Conservation (phyloP, 2,329 filamentous ascomycete species). For the Zasmidium cellare region DNA sequence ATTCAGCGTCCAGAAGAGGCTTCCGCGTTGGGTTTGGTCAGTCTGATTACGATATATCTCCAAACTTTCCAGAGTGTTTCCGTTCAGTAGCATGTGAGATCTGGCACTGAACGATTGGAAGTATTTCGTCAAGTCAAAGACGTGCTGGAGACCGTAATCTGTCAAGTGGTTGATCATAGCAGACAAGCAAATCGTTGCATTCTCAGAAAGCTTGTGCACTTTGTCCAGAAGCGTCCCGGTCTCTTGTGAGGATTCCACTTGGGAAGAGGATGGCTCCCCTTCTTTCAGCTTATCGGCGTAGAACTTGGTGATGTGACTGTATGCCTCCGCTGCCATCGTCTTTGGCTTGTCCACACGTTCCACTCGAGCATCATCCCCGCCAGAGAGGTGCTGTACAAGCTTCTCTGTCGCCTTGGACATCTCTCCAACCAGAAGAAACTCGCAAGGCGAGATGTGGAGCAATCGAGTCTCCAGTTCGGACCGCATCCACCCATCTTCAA, state of each 20-base stretch:
- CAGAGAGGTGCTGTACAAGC: constrained; percentile 83
- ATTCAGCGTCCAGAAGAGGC: constrained; percentile 92
- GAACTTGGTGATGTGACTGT: constrained; percentile 87
- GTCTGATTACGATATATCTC: constrained; percentile 96
- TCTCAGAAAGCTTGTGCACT: constrained; percentile 79
- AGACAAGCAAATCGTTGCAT: constrained; percentile 87
- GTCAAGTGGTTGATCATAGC: constrained; percentile 93
- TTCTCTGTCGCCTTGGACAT: constrained; percentile 91
- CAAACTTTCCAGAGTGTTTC: constrained; percentile 88
- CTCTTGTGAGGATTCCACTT: constrained; percentile 43
- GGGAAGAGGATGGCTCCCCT: constrained; percentile 34
- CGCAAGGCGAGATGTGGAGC: constrained; percentile 91
- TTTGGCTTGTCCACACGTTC: constrained; percentile 75
- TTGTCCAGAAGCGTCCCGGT: constrained; percentile 72
- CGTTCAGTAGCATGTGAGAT: constrained; percentile 94
- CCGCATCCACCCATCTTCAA: constrained; percentile 97
- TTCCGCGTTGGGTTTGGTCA: constrained; percentile 80
- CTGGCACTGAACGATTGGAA: constrained; percentile 93
- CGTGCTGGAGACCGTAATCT: constrained; percentile 90
- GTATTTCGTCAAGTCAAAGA: constrained; percentile 94
- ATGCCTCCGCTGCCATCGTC: constrained; percentile 79
- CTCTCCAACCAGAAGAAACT: constrained; percentile 89
- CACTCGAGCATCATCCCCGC: constrained; percentile 82
- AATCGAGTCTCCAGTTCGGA: constrained; percentile 94
- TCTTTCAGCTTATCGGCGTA: constrained; percentile 83